These are phyloP conservation scores for Suillus americanus DNA, from an alignment of 768 basidiomycete species.

Conservation along the genomic window DNA sequence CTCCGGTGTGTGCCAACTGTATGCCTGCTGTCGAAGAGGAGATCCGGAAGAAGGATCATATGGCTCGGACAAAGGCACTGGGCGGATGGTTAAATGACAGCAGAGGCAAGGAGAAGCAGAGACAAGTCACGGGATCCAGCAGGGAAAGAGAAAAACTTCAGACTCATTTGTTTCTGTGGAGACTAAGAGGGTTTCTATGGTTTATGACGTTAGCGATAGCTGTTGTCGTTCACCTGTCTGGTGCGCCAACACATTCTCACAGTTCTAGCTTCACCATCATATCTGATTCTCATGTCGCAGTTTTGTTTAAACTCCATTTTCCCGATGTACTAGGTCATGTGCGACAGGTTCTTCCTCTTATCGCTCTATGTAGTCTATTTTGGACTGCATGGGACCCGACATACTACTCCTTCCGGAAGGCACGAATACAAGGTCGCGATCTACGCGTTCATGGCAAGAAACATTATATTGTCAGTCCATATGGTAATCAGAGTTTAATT, in stretches of 20 bases:
- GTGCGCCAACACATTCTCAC: constrained; percentile 23
- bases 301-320: constrained; percentile 20
- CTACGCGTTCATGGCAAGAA: constrained; percentile 66
- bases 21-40: constrained; percentile 80
- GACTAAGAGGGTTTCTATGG: constrained; percentile 69
- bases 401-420: constrained; percentile 57
- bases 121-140: constrained; percentile 42
- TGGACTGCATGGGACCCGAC: constrained; percentile 91
- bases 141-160: constrained; percentile 44
- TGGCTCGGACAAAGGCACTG: constrained; percentile 78
- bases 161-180: constrained; percentile 64
- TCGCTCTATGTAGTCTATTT: constrained; percentile 59
- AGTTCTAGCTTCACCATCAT: background rate
- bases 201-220: constrained; percentile 42
- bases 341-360: constrained; percentile 45
- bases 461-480: constrained; percentile 56
- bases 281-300: constrained; percentile 30
- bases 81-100: constrained; percentile 68
- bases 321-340: constrained; percentile 20
- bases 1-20: constrained; percentile 80
- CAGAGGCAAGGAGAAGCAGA: constrained; percentile 60
- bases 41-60: constrained; percentile 73
- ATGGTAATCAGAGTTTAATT: background rate
- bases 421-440: constrained; percentile 69
- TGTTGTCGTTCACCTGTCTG: constrained; percentile 41